These are phyloP conservation scores for Phellopilus nigrolimitatus DNA, from an alignment of 1,284 basidiomycete genomes.

Conservation along the genomic window DNA sequence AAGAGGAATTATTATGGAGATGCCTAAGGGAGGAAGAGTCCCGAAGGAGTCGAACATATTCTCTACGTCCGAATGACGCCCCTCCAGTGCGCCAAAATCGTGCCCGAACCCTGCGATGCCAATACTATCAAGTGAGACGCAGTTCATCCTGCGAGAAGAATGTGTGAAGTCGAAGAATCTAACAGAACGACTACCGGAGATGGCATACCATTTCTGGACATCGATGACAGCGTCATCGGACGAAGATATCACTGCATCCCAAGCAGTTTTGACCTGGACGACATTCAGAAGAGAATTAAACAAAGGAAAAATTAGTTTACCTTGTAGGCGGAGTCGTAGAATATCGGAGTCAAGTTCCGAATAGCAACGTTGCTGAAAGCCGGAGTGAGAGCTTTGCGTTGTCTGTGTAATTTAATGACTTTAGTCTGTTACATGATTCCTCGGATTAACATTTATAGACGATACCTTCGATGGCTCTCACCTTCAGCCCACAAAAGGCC, in stretches of 20 bases:
- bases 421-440: neutral
- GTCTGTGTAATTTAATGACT: conserved; percentile 30
- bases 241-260: conserved; percentile 47
- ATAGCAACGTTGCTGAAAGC: conserved; percentile 40
- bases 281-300: neutral
- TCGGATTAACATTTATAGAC: neutral
- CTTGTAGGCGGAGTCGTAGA: conserved; percentile 46
- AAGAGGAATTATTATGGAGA: conserved; percentile 34
- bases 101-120: conserved; percentile 56
- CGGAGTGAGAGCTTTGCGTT: conserved; percentile 38
- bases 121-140: conserved; percentile 48
- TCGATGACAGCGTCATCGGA: conserved; percentile 40
- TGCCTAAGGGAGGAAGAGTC: conserved; percentile 22
- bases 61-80: conserved; percentile 39
- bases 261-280: conserved; percentile 42
- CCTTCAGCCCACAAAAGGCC: conserved; percentile 49
- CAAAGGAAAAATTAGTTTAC: conserved; percentile 26
- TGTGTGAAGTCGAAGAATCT: neutral
- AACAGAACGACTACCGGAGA: too few relatives aligned
- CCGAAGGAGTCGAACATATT: conserved; percentile 43
- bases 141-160: conserved; percentile 43
- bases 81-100: conserved; percentile 50
- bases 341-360: conserved; percentile 32
- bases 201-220: conserved; percentile 46
- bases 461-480: conserved; percentile 43